Evolutionary conservation across 2,329 filamentous ascomycete species (phyloP).

Genomic region (Hypoxylon sp.): DNA sequence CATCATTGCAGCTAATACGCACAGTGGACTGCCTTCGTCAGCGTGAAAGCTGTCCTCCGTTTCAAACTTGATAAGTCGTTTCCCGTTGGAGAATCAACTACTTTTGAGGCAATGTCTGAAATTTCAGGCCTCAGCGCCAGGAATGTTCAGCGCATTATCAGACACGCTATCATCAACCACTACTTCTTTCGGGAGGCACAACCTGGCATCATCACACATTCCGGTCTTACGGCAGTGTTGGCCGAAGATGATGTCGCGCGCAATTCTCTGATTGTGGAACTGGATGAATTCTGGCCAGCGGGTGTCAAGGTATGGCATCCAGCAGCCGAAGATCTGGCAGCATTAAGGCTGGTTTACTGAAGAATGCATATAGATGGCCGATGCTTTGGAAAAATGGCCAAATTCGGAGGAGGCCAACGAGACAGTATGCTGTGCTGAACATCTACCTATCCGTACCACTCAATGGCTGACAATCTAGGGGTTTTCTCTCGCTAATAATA

Average conservation of each 20-base stretch:
- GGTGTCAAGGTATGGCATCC: no score
- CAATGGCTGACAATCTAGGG: no score
- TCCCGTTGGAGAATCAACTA: constrained; percentile 26
- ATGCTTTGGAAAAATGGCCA: constrained; percentile 47
- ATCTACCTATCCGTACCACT: background rate
- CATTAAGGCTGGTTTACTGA: no score
- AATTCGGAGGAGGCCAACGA: constrained; percentile 44
- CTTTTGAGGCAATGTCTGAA: constrained; percentile 35
- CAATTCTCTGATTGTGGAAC: constrained; percentile 41
- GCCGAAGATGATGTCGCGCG: constrained; percentile 33
- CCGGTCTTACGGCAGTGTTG: constrained; percentile 35
- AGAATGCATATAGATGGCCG: constrained; percentile 33
- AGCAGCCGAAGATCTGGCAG: no score
- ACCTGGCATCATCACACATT: constrained; percentile 49
- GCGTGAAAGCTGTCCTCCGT: constrained; percentile 41
- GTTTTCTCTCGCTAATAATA: constrained; percentile 44
- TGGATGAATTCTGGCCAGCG: constrained; percentile 45
- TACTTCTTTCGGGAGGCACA: constrained; percentile 49
- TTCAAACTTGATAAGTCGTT: constrained; percentile 41
- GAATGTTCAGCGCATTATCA: constrained; percentile 46
- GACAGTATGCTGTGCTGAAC: constrained; percentile 28
- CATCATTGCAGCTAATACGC: no score
- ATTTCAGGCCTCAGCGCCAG: constrained; percentile 31
- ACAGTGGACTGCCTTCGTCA: constrained; percentile 38
- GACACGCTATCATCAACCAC: constrained; percentile 48